Evolutionary conservation across 495 filamentous ascomycete genomes (phyloP), one percentile per base, ranked within the genome.

Genomic region (Immersiella caudata): DNA sequence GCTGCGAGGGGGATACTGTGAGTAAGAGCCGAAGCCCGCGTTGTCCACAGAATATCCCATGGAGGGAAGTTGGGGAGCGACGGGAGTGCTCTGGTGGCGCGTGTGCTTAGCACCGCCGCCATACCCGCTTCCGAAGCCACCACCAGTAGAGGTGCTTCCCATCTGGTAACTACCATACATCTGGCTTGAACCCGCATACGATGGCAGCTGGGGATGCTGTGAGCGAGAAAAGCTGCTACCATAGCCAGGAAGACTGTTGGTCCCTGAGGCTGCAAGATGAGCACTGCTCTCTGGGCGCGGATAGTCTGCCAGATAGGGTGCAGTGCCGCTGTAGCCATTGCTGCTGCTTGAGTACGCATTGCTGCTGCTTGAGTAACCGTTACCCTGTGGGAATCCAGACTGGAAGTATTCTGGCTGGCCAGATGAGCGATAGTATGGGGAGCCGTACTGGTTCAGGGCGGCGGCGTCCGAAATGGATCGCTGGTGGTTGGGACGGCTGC

Each of bases 51-150:
- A 2, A 12, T 46, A 46, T 33, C 29, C 29, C 11, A 46, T 46
- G 11, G 40, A 46, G 14, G 40, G 40, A 4, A 46, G 16, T 14
- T 46, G 40, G 40, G 4, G 11, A 2, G 40, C 40, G 14, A 46
- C 68, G 9, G 79, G 79, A 8, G 71, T 77, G 52, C 78, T 80
- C 68, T 76, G 74, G 56, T 75, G 69, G 26, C 77, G 78, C 16
- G 61, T 68, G 70, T 81, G 78, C 63, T 71, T 74, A 63, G 70
- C 67, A 33, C 51, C 64, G 60, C 67, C 49, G 52, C 63, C 67
- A 18, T 35, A 56, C 20, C 57, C 12, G 26, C 8, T 33, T 8
- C 29, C 29, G 29, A 33, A 33, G 29, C 29, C n/a, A n/a, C n/a
- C n/a, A n/a, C n/a, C n/a, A n/a, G n/a, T n/a, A n/a, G n/a, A n/a